These are phyloP conservation scores for Tetraselmis striata DNA, from an alignment of 139 green algal genomes.

Conservation along the genomic window DNA sequence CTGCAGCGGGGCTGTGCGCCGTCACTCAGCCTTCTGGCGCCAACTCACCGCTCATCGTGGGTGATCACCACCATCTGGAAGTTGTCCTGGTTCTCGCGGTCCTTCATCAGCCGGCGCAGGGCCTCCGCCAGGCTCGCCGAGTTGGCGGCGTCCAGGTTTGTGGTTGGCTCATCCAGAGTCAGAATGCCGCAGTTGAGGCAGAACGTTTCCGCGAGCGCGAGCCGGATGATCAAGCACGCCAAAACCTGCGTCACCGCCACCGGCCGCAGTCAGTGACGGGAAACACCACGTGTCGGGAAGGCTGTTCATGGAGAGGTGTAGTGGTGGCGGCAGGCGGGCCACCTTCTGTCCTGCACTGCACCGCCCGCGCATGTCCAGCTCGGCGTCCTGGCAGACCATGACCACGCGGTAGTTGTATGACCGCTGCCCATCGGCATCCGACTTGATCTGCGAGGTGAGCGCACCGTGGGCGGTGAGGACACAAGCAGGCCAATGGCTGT, in stretches of 20 bases:
- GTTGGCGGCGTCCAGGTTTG: slow-evolving; percentile 91
- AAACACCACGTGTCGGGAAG: too few relatives aligned
- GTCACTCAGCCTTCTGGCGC: too few relatives aligned
- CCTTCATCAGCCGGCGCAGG: slow-evolving; percentile 68
- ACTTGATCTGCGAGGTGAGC: slow-evolving; percentile 44
- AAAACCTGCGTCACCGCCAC: too few relatives aligned
- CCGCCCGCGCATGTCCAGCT: slow-evolving; percentile 97
- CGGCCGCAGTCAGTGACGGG: not conserved
- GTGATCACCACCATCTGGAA: slow-evolving; percentile 99
- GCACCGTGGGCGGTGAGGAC: not conserved
- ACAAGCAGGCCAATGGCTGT: too few relatives aligned
- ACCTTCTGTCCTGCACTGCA: slow-evolving; percentile 94
- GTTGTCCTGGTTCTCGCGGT: slow-evolving; percentile 77
- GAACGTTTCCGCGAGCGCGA: slow-evolving; percentile 96
- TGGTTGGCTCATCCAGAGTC: slow-evolving; percentile 97
- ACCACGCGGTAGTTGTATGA: slow-evolving; percentile 90
- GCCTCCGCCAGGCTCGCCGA: slow-evolving; percentile 70
- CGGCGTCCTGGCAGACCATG: slow-evolving; percentile 43
- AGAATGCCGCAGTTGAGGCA: slow-evolving; percentile 97
- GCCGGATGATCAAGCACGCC: slow-evolving; percentile 94
- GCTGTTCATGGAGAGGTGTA: too few relatives aligned
- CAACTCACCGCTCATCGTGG: slow-evolving; percentile 86
- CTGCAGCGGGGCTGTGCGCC: slow-evolving; percentile 13
- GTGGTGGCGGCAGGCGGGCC: too few relatives aligned
- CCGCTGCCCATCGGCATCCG: slow-evolving; percentile 62